phyloP scores from a whole-genome alignment of 805 yeast species.

The Ogataea ramenticola region DNA sequence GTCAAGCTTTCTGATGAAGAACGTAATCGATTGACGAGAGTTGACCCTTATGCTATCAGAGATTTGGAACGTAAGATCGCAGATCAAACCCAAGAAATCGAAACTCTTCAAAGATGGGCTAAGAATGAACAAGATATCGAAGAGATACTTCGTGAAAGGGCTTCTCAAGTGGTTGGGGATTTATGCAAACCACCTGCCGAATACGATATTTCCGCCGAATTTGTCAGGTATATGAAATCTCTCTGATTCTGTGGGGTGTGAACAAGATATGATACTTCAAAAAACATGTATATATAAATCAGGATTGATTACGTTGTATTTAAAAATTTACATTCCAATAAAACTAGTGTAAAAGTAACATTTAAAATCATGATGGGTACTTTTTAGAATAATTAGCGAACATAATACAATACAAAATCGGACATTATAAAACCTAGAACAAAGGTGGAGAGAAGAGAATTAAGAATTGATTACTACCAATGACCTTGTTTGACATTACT shows the following conservation, averaged over 20 bases:
- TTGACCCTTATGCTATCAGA: conserved; percentile 46
- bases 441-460: no score
- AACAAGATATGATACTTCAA: no score
- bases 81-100: conserved; percentile 20
- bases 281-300: no score
- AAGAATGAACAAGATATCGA: conserved; percentile 36
- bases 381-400: no score
- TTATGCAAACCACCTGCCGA: conserved; percentile 19
- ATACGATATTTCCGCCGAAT: conserved; percentile 10
- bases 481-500: conserved; percentile 21
- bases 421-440: not conserved
- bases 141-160: conserved; percentile 29
- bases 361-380: no score
- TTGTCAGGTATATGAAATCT: conserved; percentile 7
- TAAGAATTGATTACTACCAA: conserved; percentile 13
- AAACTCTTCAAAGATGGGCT: conserved; percentile 27
- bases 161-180: conserved; percentile 27
- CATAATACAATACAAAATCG: no score
- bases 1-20: conserved; percentile 13
- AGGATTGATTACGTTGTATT: no score
- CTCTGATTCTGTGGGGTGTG: not conserved
- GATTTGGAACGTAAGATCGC: conserved; percentile 27
- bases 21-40: conserved; percentile 21
- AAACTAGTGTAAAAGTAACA: no score
- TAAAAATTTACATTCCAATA: no score